A percentile compares a stretch with the other conserved stretches of the same genome.
Evolutionary conservation across 2,329 filamentous ascomycete species (phyloP).

Genomic region (Cyphellophora attinorum): DNA sequence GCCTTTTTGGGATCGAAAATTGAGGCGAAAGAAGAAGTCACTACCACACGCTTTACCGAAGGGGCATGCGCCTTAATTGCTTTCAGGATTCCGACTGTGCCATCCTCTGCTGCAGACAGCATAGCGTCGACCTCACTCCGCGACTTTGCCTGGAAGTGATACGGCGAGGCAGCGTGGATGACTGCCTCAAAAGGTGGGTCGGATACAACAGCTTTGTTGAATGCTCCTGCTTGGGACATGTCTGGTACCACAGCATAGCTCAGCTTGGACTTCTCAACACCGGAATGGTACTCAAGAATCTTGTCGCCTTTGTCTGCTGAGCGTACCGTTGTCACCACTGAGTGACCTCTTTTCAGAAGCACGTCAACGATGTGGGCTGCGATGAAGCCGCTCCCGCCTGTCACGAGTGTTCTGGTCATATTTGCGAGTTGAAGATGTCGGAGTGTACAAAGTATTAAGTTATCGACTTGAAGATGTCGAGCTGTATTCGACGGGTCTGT

Average conservation of each 20-base stretch:
- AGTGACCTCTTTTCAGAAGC: constrained; percentile 45
- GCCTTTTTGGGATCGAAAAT: constrained; percentile 42
- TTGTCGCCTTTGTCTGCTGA: constrained; percentile 51
- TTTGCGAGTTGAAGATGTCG: too few relatives aligned
- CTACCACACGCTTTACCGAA: constrained; percentile 61
- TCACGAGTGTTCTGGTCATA: constrained; percentile 20
- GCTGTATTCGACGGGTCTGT: too few relatives aligned
- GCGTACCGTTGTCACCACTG: constrained; percentile 52
- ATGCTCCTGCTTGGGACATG: constrained; percentile 58
- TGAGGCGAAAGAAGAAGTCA: constrained; percentile 59
- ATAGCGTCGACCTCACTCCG: constrained; percentile 51
- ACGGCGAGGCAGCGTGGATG: constrained; percentile 64
- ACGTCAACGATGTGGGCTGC: constrained; percentile 52
- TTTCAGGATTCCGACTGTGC: constrained; percentile 52
- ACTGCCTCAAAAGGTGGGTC: constrained; percentile 61
- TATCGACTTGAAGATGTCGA: too few relatives aligned
- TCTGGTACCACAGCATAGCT: constrained; percentile 61
- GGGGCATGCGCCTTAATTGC: constrained; percentile 51
- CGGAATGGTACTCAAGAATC: constrained; percentile 44
- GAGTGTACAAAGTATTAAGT: too few relatives aligned
- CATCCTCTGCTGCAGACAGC: constrained; percentile 51
- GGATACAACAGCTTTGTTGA: constrained; percentile 53
- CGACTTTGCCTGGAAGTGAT: constrained; percentile 62
- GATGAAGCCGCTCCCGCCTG: constrained; percentile 53
- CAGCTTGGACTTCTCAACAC: constrained; percentile 44